These are phyloP conservation scores for Helianthus annuus DNA, from an alignment of 129 eudicot species.

Conservation along the genomic window HanXRQr2.0-SUNRISE NC_035436.2:118155959-118156458, in stretches of 20 bases:
- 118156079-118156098: not conserved
- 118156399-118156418: not conserved
- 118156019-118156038: conserved; percentile 22
- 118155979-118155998: not conserved
- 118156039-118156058: conserved; percentile 12
- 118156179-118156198: conserved; percentile 90
- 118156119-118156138: conserved; percentile 94
- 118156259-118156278: conserved; percentile 85
- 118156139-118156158: conserved; percentile 92
- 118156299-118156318: conserved; percentile 95
- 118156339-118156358: conserved; percentile 73
- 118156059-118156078: not conserved
- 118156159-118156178: conserved; percentile 65
- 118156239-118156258: conserved; percentile 72
- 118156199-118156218: conserved; percentile 84
- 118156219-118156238: conserved; percentile 75
- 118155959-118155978: conserved; percentile 3
- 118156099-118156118: conserved; percentile 65
- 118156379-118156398: conserved; percentile 2
- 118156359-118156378: conserved; percentile 26
- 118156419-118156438: conserved; percentile 9
- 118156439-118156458: conserved; percentile 5
- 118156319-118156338: conserved; percentile 80
- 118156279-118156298: conserved; percentile 79
- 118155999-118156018: conserved; percentile 17